Percentiles rank a stretch among this genome's conserved stretches.
Evolutionary conservation across 306 rosid genomes (phyloP).

Genomic region (Gastrolobium villosum): DNA sequence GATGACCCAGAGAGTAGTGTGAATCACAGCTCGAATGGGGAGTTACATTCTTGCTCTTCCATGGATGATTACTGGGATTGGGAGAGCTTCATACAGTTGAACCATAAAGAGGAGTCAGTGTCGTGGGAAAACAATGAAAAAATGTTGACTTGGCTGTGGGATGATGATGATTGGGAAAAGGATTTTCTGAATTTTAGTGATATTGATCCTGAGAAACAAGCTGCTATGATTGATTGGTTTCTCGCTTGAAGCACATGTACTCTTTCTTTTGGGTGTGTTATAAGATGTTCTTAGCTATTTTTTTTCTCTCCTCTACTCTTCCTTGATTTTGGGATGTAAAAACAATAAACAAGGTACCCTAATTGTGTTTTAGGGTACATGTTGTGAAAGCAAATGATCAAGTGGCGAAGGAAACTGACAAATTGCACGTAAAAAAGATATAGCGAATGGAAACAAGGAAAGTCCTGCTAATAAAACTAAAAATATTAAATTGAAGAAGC

Average conservation of each 20-base stretch:
- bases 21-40: conserved; percentile 34
- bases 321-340: too few relatives aligned
- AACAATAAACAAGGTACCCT: too few relatives aligned
- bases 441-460: too few relatives aligned
- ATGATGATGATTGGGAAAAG: conserved; percentile 50
- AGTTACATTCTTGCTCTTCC: conserved; percentile 43
- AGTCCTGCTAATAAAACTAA: too few relatives aligned
- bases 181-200: conserved; percentile 35
- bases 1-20: conserved; percentile 29
- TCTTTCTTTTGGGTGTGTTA: too few relatives aligned
- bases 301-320: too few relatives aligned
- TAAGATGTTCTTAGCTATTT: too few relatives aligned
- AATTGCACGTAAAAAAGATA: too few relatives aligned
- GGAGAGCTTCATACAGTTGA: conserved; percentile 48
- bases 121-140: conserved; percentile 36
- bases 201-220: conserved; percentile 45
- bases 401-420: too few relatives aligned
- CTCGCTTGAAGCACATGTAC: conserved; percentile 36
- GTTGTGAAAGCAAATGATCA: too few relatives aligned
- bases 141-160: conserved; percentile 55
- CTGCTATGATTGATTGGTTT: conserved; percentile 58
- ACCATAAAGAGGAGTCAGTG: not conserved
- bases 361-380: too few relatives aligned
- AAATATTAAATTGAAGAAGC: too few relatives aligned
- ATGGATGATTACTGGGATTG: conserved; percentile 51